Percentiles rank a stretch among this genome's conserved stretches.
These are phyloP conservation scores for Alternaria longipes DNA, from an alignment of 2,329 filamentous ascomycete genomes.

Conservation along the genomic window DNA sequence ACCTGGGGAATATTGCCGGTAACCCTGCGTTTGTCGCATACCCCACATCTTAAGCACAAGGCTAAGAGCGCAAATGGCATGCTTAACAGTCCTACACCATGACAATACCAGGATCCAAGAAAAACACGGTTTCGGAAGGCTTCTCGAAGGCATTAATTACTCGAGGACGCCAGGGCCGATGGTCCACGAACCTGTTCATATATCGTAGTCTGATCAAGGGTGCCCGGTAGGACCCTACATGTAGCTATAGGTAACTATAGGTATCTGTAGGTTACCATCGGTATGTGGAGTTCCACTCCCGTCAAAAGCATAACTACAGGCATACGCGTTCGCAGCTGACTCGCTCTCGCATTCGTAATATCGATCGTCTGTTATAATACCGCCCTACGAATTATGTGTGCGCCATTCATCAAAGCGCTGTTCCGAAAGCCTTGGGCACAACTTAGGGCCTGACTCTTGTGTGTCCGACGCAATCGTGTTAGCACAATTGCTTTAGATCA, in stretches of 20 bases:
- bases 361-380: slow-evolving; percentile 26
- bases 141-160: slow-evolving; percentile 38
- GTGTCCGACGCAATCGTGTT: slow-evolving; percentile 7
- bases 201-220: slow-evolving; percentile 31
- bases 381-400: slow-evolving; percentile 27
- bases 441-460: background rate
- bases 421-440: slow-evolving; percentile 4
- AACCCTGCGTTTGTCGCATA: slow-evolving; percentile 25
- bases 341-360: slow-evolving; percentile 22
- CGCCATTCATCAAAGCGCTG: slow-evolving; percentile 1
- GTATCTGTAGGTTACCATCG: slow-evolving; percentile 8
- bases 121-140: slow-evolving; percentile 32
- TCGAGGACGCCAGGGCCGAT: slow-evolving; percentile 36
- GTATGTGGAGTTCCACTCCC: slow-evolving; percentile 24
- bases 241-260: slow-evolving; percentile 1
- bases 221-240: slow-evolving; percentile 1
- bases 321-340: slow-evolving; percentile 25
- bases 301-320: slow-evolving; percentile 27
- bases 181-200: slow-evolving; percentile 36
- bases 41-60: slow-evolving; percentile 29
- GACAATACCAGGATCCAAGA: slow-evolving; percentile 17
- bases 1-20: slow-evolving; percentile 20
- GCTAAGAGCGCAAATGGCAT: slow-evolving; percentile 25
- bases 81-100: slow-evolving; percentile 28
- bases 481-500: slow-evolving; percentile 2